phyloP scores from a whole-genome alignment of 768 basidiomycete genomes.

The Floccularia luteovirens region DNA sequence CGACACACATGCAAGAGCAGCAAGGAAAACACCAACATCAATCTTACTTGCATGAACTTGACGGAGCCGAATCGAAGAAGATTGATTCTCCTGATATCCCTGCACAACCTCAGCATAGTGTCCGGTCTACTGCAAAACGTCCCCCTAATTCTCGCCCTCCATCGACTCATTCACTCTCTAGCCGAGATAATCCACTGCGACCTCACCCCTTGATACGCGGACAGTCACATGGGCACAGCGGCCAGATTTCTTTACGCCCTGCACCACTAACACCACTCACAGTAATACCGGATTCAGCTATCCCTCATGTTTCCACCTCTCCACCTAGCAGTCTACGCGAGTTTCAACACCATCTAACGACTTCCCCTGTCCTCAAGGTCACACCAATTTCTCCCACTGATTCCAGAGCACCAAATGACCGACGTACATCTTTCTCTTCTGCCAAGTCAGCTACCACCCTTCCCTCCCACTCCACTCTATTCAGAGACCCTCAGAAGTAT shows the following conservation, averaged over 20 bases:
- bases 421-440: conserved; percentile 51
- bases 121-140: conserved; percentile 28
- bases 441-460: conserved; percentile 53
- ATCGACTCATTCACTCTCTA: conserved; percentile 51
- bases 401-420: conserved; percentile 21
- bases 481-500: conserved; percentile 18
- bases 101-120: conserved; percentile 17
- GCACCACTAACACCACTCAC: conserved; percentile 62
- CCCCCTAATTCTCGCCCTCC: conserved; percentile 47
- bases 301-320: conserved; percentile 33
- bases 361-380: conserved; percentile 25
- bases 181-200: conserved; percentile 34
- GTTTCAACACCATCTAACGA: conserved; percentile 15
- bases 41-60: too few relatives aligned
- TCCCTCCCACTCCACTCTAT: conserved; percentile 28
- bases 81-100: conserved; percentile 5
- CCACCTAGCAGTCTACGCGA: conserved; percentile 18
- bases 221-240: conserved; percentile 50
- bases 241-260: conserved; percentile 37
- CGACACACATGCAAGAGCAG: too few relatives aligned
- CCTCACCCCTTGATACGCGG: conserved; percentile 78
- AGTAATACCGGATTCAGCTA: conserved; percentile 43
- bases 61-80: conserved; percentile 3
- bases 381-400: conserved; percentile 19
- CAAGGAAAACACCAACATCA: too few relatives aligned